Evolutionary conservation across 768 basidiomycete species (phyloP).

Genomic region (Paxillus ammoniavirescens): DNA sequence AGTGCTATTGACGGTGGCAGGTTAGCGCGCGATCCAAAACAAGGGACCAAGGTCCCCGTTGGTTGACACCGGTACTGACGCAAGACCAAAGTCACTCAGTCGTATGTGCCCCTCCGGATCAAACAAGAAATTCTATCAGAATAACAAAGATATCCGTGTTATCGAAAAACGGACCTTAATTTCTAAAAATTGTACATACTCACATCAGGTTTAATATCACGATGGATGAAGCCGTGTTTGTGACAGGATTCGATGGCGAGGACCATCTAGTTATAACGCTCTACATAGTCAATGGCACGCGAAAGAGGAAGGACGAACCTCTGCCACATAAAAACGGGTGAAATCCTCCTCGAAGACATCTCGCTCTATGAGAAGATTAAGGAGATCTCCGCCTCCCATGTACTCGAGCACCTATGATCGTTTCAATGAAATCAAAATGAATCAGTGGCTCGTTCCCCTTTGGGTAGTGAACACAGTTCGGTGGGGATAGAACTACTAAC

Average conservation of each 20-base stretch:
- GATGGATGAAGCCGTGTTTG: slow-evolving; percentile 93
- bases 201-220: slow-evolving; percentile 96
- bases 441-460: slow-evolving; percentile 36
- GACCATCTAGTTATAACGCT: slow-evolving; percentile 68
- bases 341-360: slow-evolving; percentile 91
- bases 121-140: slow-evolving; percentile 87
- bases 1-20: slow-evolving; percentile 48
- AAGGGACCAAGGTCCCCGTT: slow-evolving; percentile 22
- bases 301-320: slow-evolving; percentile 49
- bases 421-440: slow-evolving; percentile 57
- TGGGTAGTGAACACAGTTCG: slow-evolving; percentile 14
- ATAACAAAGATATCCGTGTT: slow-evolving; percentile 22
- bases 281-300: slow-evolving; percentile 19
- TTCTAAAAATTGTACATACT: slow-evolving; percentile 30
- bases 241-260: slow-evolving; percentile 92
- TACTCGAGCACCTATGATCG: slow-evolving; percentile 78
- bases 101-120: slow-evolving; percentile 91
- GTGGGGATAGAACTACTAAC: slow-evolving; percentile 51
- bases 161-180: slow-evolving; percentile 30
- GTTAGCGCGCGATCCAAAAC: slow-evolving; percentile 16
- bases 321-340: slow-evolving; percentile 91
- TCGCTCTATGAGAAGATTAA: slow-evolving; percentile 91
- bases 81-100: slow-evolving; percentile 94
- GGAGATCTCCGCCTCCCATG: slow-evolving; percentile 95
- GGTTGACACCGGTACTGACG: slow-evolving; percentile 54